These are phyloP conservation scores for Spathaspora arborariae DNA, from an alignment of 805 yeast genomes.

Conservation along the genomic window DNA sequence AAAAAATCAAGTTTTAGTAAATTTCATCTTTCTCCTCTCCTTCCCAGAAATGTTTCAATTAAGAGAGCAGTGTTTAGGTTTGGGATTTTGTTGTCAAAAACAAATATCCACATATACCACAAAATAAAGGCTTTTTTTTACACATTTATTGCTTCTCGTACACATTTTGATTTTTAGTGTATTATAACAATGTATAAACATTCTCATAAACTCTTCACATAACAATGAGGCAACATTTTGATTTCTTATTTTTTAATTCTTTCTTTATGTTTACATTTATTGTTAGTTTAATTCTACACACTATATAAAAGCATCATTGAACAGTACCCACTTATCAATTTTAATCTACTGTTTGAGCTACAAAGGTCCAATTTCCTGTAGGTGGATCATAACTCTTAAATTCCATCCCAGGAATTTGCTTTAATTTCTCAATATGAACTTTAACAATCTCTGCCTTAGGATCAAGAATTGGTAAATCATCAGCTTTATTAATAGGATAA, in stretches of 20 bases:
- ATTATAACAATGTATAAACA: too few species aligned
- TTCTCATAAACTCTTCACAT: background rate
- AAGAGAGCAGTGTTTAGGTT: too few species aligned
- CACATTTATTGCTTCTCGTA: too few species aligned
- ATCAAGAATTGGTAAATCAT: constrained; percentile 71
- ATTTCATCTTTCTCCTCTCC: background rate
- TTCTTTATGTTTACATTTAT: background rate
- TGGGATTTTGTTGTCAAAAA: too few species aligned
- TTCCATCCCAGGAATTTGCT: constrained; percentile 52
- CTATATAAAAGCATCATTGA: background rate
- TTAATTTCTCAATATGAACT: constrained; percentile 65
- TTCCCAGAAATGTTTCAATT: background rate
- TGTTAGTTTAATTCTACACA: background rate
- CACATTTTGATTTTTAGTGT: too few species aligned
- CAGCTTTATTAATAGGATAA: constrained; percentile 72
- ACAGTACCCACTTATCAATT: background rate
- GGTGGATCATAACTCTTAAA: constrained; percentile 76
- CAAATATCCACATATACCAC: too few species aligned
- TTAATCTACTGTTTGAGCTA: constrained; percentile 34
- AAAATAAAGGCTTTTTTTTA: too few species aligned
- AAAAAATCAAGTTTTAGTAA: background rate
- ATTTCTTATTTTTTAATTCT: background rate
- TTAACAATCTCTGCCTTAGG: constrained; percentile 68
- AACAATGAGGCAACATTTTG: background rate
- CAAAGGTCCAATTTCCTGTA: constrained; percentile 69